These are phyloP conservation scores for Striga asiatica DNA, from an alignment of 257 asterid species.

Conservation along the genomic window DNA sequence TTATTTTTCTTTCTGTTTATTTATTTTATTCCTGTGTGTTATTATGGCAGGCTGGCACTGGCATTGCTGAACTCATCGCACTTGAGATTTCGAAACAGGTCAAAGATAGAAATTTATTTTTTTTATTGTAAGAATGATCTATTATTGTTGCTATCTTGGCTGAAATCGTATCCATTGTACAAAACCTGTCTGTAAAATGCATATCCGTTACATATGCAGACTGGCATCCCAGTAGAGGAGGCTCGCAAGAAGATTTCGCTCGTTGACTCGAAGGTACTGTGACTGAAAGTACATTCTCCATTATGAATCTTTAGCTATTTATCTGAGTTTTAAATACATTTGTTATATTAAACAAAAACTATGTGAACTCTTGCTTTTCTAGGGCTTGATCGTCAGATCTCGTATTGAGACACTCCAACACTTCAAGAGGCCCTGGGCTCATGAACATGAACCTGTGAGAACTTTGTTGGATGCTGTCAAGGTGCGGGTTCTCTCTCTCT, in stretches of 20 bases:
- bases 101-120: neutral
- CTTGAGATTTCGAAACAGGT: constrained; percentile 98
- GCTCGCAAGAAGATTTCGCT: constrained; percentile 83
- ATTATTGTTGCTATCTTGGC: neutral
- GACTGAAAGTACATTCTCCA: neutral
- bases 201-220: constrained; percentile 37
- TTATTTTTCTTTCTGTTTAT: constrained; percentile 12
- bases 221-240: constrained; percentile 68
- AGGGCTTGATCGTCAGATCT: constrained; percentile 60
- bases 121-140: neutral
- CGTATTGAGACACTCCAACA: constrained; percentile 60
- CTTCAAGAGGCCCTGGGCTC: constrained; percentile 75
- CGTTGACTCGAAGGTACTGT: constrained; percentile 57
- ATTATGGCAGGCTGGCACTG: constrained; percentile 87
- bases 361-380: neutral
- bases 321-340: neutral
- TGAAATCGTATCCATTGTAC: neutral
- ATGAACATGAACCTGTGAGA: constrained; percentile 44
- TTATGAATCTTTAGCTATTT: neutral
- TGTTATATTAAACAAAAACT: neutral
- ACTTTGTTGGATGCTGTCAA: constrained; percentile 49
- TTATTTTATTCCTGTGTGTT: too few species aligned
- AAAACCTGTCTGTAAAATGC: neutral
- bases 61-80: constrained; percentile 97
- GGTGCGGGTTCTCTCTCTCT: constrained; percentile 22